A percentile compares a stretch with the other conserved stretches of the same genome.
These are phyloP conservation scores for Penicilliopsis zonata DNA, from an alignment of 495 filamentous ascomycete genomes.

Conservation along the genomic window DNA sequence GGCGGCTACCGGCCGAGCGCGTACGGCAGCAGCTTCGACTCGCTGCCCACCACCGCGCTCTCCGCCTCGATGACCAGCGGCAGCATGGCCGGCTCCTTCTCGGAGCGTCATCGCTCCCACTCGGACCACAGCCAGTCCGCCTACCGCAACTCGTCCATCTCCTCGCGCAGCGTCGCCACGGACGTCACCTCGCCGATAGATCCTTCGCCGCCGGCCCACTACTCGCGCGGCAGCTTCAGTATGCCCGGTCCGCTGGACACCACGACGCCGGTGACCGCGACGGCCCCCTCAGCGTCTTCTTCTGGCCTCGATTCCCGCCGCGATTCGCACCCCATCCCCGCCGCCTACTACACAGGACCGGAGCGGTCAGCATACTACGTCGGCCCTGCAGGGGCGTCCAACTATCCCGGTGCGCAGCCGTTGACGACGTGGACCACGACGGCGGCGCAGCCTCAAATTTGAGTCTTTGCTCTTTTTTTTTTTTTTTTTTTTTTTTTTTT, in stretches of 20 bases:
- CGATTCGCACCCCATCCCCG: conserved; percentile 26
- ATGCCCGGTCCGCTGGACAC: conserved; percentile 24
- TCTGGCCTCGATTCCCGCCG: conserved; percentile 28
- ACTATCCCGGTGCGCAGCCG: conserved; percentile 22
- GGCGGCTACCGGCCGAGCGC: conserved; percentile 20
- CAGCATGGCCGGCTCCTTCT: conserved; percentile 18
- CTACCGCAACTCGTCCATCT: conserved; percentile 33
- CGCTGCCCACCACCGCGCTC: conserved; percentile 21
- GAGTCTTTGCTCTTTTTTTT: too few species aligned
- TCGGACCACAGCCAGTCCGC: conserved; percentile 30
- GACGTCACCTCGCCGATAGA: conserved; percentile 33
- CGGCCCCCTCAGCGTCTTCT: too few species aligned
- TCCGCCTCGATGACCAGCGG: conserved; percentile 25
- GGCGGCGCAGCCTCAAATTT: conserved; percentile 34
- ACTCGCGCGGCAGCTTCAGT: conserved; percentile 29
- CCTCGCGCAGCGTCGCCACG: conserved; percentile 28
- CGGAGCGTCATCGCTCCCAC: conserved; percentile 29
- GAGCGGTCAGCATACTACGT: conserved; percentile 29
- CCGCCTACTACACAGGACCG: conserved; percentile 19
- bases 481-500: too few species aligned
- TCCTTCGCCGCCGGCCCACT: conserved; percentile 24
- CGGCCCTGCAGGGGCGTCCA: conserved; percentile 18
- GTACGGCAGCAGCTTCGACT: conserved; percentile 26
- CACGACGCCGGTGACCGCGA: too few species aligned
- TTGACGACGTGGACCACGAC: conserved; percentile 30